Base-by-base conservation (phyloP, 1,284 basidiomycete genomes). In the Ceratobasidium sp. region DNA sequence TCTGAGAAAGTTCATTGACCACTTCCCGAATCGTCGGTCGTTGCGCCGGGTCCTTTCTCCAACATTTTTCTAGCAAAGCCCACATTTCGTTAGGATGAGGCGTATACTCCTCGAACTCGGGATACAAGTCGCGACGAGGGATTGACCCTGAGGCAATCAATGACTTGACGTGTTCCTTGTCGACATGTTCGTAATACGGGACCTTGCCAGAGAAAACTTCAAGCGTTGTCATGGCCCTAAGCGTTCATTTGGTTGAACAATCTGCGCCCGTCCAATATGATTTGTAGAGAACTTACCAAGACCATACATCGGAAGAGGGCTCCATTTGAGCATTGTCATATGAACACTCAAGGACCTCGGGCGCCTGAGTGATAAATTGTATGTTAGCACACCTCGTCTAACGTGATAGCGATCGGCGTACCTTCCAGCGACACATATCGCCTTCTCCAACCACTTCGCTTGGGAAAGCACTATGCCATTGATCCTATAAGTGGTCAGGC, bases 151-250 rank as follows among this genome's bases (percentile, higher is more conserved):
- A 27, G 2, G 15, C 32, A 29, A 65, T 54, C 25, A 17, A 6
- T 5, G 3, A 12, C 7, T 25, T 5, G 13, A 54, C 15, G 4
- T 42, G 15, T 7, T 22, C 25, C 6, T 52, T 15, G 4, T 29
- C 15, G 22, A 17, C 38, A 7, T 38, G 10, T 42, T 65, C 32
- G 17, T 53, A 34, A 42, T 53, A 65, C 15, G 62, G 62, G 20
- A 27, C 12, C 20, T 34, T 7, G 3, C 62, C 62, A 12, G 34
- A 42, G 17, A 32, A 40, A 32, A 65, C 34, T 50, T 65, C 42
- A 2, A 65, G 50, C 13, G 49, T 22, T 17, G 62, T 65, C 62
- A 65, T 65, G 12, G 62, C 62, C 62, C 62, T 65, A 42, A 35
- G 32, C 32, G 10, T 20, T 15, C 13, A 12, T 15, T 17, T 7